Percentiles rank a stretch among this genome's conserved stretches.
phyloP scores from a whole-genome alignment of 176 grass and related monocot species.

The Zoysia japonica region DNA sequence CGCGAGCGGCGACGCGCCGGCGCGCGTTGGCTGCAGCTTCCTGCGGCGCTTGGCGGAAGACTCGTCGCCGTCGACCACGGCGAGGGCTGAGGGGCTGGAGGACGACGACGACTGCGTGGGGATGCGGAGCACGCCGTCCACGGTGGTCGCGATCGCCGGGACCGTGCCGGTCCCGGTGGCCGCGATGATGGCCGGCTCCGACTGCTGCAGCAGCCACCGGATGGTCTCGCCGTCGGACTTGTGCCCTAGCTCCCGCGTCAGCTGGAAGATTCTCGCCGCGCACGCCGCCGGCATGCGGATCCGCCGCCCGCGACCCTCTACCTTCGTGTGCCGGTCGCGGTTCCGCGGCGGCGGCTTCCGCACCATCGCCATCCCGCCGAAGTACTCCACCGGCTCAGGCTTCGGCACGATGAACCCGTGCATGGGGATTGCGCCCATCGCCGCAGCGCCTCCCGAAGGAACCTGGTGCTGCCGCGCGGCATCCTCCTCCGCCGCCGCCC shows the following conservation, averaged over 20 bases:
- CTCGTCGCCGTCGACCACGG: conserved; percentile 35
- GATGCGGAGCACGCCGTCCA: conserved; percentile 84
- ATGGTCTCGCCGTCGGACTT: conserved; percentile 98
- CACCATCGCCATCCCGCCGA: conserved; percentile 55
- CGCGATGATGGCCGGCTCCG: conserved; percentile 86
- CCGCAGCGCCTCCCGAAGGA: not conserved
- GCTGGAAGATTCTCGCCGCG: conserved; percentile 93
- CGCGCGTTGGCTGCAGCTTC: conserved; percentile 89
- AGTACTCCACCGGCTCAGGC: conserved; percentile 81
- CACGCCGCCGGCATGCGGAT: conserved; percentile 95
- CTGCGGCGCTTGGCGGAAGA: conserved; percentile 69
- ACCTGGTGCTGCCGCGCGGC: conserved; percentile 7
- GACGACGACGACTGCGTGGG: conserved; percentile 70
- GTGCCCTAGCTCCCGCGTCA: conserved; percentile 93
- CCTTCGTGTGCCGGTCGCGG: conserved; percentile 91
- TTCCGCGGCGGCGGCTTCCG: conserved; percentile 67
- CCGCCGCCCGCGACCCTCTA: conserved; percentile 86
- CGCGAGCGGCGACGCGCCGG: conserved; percentile 15
- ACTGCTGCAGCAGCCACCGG: conserved; percentile 90
- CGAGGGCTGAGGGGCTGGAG: conserved; percentile 39
- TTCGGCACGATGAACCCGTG: conserved; percentile 77
- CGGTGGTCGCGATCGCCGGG: conserved; percentile 75
- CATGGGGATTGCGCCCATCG: conserved; percentile 41
- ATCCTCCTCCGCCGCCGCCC: conserved; percentile 38
- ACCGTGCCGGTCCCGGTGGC: conserved; percentile 88